Evolutionary conservation across 345 rosid species (phyloP), one percentile per base, ranked within the genome.

Genomic region (Gossypium anomalum): DNA sequence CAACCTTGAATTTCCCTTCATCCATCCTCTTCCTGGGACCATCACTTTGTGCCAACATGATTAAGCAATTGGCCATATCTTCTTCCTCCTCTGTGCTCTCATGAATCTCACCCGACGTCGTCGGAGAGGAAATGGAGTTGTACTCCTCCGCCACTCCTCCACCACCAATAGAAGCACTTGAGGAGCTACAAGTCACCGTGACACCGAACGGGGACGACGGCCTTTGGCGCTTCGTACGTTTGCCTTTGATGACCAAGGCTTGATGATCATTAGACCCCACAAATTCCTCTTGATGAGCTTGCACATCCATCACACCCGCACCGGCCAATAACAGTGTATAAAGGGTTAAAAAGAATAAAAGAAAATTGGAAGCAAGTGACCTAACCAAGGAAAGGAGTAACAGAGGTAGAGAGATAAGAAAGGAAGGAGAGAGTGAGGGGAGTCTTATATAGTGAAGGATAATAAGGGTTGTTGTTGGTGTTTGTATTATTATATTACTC

Each of bases 1-100:
- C 75, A 23, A 47, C n/a, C 61, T 71, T 44, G 52, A 22, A 38
- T 7, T 41, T 64, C 55, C 48, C 44, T 41, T 47, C 75, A 38
- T 14, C 34, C 9, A 38, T 51, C 12, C 23, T n/a, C 27, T 17
- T 55, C 13, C 63, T 75, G 3, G 82, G 75, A 52, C 74, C 80
- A 20, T 82, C 80, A 3, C 90, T 94, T 63, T 85, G 93, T 9
- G 98, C 97, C 66, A 94, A 78, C 84, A 92, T 86, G 77, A 94
- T 94, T 48, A 94, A 77, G 73, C 98, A 94, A 71, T 89, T 83
- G 17, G 98, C 98, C 97, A 92, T 84, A 77, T 90, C 98, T 83
- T 88, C 97, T 64, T 94, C 98, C 75, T 89, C 98, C 66, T 86
- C 93, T 0, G 89, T 75, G 76, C 88, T 87, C 76, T 84, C 84